phyloP scores from a whole-genome alignment of 2,329 filamentous ascomycete species.

The Colletotrichum sp. region DNA sequence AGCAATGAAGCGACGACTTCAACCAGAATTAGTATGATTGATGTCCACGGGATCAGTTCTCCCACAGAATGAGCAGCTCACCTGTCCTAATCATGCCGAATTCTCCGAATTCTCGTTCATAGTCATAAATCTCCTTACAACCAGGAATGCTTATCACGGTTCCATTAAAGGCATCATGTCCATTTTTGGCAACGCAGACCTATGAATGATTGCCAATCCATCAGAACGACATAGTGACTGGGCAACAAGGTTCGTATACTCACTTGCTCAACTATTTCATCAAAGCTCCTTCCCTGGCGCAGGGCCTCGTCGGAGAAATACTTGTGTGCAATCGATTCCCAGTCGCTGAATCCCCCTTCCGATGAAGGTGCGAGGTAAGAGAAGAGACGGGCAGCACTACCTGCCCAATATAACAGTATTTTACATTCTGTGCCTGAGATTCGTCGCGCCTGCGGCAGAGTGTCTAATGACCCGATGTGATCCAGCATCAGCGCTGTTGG shows the following conservation, averaged over 20 bases:
- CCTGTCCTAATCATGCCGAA: background rate
- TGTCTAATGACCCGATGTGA: background rate
- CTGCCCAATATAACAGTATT: background rate
- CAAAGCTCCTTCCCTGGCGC: background rate
- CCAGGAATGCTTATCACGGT: background rate
- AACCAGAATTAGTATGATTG: accelerated
- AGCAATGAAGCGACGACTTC: background rate
- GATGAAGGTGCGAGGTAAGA: background rate
- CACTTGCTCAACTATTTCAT: background rate
- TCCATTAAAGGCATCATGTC: background rate
- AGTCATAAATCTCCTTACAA: background rate
- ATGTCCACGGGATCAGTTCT: background rate
- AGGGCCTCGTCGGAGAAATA: background rate
- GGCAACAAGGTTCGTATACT: background rate
- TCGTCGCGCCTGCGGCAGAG: background rate
- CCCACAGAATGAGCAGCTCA: background rate
- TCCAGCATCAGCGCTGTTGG: background rate
- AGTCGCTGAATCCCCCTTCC: background rate
- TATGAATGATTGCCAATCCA: background rate
- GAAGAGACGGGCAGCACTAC: background rate
- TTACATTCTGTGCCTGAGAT: background rate
- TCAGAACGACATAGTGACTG: background rate
- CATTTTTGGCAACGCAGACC: background rate
- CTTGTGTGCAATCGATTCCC: background rate
- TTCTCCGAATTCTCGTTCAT: background rate